These are phyloP conservation scores for Sonneratia caseolaris DNA, from an alignment of 345 rosid genomes.

Conservation along the genomic window DNA sequence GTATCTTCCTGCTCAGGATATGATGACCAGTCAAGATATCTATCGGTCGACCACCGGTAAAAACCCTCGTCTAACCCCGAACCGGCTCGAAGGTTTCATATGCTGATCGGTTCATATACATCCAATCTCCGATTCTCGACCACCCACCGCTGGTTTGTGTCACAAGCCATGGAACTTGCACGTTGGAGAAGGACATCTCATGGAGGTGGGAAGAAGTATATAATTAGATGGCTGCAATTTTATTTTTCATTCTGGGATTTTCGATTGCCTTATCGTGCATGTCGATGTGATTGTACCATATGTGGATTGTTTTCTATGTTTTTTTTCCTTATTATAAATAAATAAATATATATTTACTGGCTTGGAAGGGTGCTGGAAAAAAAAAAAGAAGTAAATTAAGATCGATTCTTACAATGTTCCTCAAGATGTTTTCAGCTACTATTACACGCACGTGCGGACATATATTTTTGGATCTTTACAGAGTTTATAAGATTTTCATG, in stretches of 20 bases:
- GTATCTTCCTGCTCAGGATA: constrained; percentile 72
- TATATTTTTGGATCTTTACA: no score
- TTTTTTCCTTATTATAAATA: neutral
- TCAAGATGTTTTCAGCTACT: no score
- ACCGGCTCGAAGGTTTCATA: neutral
- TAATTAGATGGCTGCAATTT: neutral
- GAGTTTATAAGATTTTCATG: no score
- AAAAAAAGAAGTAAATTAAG: no score
- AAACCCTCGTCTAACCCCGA: neutral
- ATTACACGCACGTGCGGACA: no score
- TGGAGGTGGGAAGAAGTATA: neutral
- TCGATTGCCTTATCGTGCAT: neutral
- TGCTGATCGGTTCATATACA: no score
- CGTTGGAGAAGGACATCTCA: neutral
- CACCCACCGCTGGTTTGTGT: neutral
- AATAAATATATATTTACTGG: no score
- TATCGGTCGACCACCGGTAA: neutral
- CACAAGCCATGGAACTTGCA: neutral
- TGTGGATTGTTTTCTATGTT: neutral
- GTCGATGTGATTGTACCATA: neutral
- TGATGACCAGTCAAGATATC: constrained; percentile 9
- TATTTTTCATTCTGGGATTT: neutral
- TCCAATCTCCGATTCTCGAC: neutral
- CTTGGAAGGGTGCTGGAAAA: no score
- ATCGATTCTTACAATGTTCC: no score